These are phyloP conservation scores for Angophora floribunda DNA, from an alignment of 345 rosid genomes.

Conservation along the genomic window DNA sequence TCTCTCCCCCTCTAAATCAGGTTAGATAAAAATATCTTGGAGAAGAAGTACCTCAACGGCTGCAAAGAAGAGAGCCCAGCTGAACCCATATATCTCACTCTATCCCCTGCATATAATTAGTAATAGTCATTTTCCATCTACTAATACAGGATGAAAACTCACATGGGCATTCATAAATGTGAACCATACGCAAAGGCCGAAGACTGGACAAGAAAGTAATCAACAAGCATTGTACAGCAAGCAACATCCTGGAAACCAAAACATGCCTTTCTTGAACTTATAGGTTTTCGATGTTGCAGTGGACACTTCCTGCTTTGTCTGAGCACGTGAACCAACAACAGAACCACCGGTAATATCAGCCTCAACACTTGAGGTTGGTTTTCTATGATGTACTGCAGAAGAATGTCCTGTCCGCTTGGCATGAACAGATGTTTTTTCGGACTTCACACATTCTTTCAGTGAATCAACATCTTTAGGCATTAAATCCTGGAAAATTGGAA, in stretches of 20 bases:
- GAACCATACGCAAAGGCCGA: neutral
- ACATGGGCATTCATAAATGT: neutral
- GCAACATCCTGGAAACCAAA: neutral
- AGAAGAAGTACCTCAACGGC: constrained; percentile 3
- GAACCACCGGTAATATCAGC: constrained; percentile 93
- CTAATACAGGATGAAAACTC: neutral
- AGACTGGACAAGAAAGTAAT: neutral
- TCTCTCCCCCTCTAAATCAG: neutral
- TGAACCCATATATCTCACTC: constrained; percentile 63
- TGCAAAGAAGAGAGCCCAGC: constrained; percentile 34
- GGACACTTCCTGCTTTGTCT: constrained; percentile 82
- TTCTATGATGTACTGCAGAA: constrained; percentile 52
- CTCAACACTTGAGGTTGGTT: constrained; percentile 89
- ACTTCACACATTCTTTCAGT: constrained; percentile 58
- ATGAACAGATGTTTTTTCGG: constrained; percentile 57
- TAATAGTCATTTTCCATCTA: neutral
- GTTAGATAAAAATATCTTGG: neutral
- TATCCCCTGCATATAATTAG: constrained; percentile 54
- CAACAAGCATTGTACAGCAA: neutral
- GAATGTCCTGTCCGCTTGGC: constrained; percentile 60
- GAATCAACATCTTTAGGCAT: constrained; percentile 54
- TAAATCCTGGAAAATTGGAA: constrained; percentile 43
- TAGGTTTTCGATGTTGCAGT: constrained; percentile 88
- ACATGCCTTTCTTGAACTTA: constrained; percentile 72
- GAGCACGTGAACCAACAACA: constrained; percentile 52